Evolutionary conservation across 495 filamentous ascomycete species (phyloP).

Genomic region (Friedmanniomyces simplex): DNA sequence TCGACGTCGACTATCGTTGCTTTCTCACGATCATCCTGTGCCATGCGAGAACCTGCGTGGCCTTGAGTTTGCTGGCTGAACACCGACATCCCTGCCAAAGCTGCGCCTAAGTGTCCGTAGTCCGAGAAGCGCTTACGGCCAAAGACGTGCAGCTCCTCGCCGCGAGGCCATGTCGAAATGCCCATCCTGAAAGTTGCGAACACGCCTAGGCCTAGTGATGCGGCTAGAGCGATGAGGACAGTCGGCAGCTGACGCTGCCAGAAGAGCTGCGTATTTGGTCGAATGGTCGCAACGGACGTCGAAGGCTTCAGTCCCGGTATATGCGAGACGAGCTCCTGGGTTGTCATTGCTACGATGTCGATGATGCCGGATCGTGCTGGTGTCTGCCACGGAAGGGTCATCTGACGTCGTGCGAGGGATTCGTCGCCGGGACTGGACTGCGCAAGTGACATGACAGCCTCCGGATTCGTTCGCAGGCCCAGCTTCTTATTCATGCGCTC

Average conservation of each 20-base stretch:
- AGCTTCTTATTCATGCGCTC: constrained; percentile 13
- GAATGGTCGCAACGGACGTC: neutral
- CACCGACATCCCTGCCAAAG: constrained; percentile 9
- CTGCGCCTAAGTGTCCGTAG: constrained; percentile 16
- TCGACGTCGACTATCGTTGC: constrained; percentile 3
- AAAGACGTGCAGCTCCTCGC: constrained; percentile 15
- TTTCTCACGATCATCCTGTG: neutral
- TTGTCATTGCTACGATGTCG: neutral
- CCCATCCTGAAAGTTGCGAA: constrained; percentile 7
- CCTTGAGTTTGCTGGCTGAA: constrained; percentile 2
- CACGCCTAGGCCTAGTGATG: neutral
- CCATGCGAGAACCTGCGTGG: neutral
- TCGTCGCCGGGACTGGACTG: neutral
- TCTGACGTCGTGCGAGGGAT: neutral
- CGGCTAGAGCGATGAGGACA: neutral
- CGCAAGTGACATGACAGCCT: constrained; percentile 5
- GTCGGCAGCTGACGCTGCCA: constrained; percentile 7
- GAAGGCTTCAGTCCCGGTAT: neutral
- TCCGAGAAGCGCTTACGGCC: constrained; percentile 13
- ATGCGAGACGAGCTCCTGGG: constrained; percentile 1
- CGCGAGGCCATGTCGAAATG: constrained; percentile 8
- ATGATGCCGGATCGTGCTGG: neutral
- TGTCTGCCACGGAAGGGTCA: constrained; percentile 8
- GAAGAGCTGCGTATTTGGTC: neutral
- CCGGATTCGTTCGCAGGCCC: constrained; percentile 6